A percentile compares a stretch with the other conserved stretches of the same genome.
Conservation (phyloP, 768 basidiomycete genomes). For the Strobilomyces confusus region DNA sequence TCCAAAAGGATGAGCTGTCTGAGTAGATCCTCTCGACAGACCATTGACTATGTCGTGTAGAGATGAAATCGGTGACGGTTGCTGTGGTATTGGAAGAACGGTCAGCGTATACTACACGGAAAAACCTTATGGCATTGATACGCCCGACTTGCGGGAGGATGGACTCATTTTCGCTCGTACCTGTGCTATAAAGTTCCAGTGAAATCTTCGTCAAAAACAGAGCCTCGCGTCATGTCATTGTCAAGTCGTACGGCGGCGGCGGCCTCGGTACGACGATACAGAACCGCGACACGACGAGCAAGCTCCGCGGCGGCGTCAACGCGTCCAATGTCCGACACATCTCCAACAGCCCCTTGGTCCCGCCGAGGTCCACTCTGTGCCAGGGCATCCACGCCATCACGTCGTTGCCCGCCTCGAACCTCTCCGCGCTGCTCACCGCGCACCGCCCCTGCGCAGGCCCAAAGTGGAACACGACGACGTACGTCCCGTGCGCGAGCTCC, state of each 20-base stretch:
- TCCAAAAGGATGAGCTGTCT: too few species aligned
- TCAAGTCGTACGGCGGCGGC: background rate
- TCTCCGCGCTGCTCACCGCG: conserved; percentile 32
- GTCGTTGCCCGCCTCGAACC: conserved; percentile 38
- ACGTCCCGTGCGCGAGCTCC: conserved; percentile 23
- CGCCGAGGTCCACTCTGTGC: conserved; percentile 35
- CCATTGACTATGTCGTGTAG: too few species aligned
- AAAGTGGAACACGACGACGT: conserved; percentile 39
- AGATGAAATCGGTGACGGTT: too few species aligned
- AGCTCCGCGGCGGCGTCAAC: conserved; percentile 28
- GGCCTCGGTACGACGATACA: conserved; percentile 12
- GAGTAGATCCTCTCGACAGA: too few species aligned
- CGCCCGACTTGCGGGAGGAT: too few species aligned
- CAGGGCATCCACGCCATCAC: conserved; percentile 51
- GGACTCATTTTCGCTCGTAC: too few species aligned
- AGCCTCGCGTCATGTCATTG: conserved; percentile 54
- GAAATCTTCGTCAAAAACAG: too few species aligned
- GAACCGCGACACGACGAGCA: conserved; percentile 30
- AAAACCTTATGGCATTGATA: too few species aligned
- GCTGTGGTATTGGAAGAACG: too few species aligned
- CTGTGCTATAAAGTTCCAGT: too few species aligned
- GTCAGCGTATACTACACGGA: too few species aligned
- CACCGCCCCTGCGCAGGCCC: conserved; percentile 24
- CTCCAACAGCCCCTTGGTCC: conserved; percentile 14
- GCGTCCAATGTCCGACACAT: conserved; percentile 22